Evolutionary conservation across 1,284 basidiomycete species (phyloP).

Genomic region (Trichosporon faecale): DNA sequence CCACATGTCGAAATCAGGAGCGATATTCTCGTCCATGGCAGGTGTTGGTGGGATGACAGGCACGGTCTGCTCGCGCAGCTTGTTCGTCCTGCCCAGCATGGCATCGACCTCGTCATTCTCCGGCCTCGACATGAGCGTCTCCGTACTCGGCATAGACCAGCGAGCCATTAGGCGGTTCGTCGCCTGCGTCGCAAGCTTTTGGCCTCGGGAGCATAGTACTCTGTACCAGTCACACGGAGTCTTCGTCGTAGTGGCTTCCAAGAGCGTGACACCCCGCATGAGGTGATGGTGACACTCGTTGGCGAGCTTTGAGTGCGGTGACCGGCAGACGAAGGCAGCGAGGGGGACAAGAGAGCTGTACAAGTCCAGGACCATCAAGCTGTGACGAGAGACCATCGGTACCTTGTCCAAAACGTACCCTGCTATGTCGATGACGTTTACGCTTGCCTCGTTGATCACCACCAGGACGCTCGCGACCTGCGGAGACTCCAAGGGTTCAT

Average conservation of each 20-base stretch:
- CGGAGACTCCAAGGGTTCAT: not conserved
- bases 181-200: not conserved
- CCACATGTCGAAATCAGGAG: slow-evolving; percentile 7
- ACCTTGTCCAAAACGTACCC: slow-evolving; percentile 2
- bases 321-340: not conserved
- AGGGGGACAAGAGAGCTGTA: not conserved
- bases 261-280: not conserved
- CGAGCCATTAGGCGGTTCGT: not conserved
- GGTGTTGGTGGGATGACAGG: not conserved
- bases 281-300: slow-evolving; percentile 4
- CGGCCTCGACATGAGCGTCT: not conserved
- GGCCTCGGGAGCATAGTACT: not conserved
- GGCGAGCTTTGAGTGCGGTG: not conserved
- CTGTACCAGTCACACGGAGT: slow-evolving; percentile 1
- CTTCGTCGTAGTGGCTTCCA: not conserved
- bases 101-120: slow-evolving; percentile 1
- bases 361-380: not conserved
- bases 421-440: slow-evolving; percentile 3
- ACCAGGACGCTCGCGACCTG: not conserved
- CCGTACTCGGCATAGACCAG: not conserved
- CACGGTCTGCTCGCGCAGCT: not conserved
- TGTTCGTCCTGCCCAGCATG: not conserved
- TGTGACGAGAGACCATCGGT: not conserved
- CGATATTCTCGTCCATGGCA: not conserved
- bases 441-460: not conserved